Conservation (phyloP, 179 eudicot species). For the Beta lomatogona region DNA sequence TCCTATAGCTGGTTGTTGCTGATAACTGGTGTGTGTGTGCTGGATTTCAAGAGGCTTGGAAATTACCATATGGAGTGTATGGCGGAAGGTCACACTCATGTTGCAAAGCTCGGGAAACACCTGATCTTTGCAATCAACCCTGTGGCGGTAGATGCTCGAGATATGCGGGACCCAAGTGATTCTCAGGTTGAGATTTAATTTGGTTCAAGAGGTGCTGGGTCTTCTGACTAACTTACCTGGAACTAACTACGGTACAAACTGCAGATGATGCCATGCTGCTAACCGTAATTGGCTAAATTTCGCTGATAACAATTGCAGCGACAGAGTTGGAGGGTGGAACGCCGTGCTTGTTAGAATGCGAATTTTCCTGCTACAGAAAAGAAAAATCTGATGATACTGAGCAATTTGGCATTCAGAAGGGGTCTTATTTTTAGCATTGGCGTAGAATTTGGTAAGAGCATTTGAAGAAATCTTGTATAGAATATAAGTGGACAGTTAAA, state of each 20-base stretch:
- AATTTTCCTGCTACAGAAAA: background rate
- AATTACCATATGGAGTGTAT: background rate
- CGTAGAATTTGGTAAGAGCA: too few relatives aligned
- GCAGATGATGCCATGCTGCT: background rate
- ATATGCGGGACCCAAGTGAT: background rate
- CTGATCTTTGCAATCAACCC: conserved; percentile 4
- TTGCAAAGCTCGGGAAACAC: background rate
- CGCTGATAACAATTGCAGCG: background rate
- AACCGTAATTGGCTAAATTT: background rate
- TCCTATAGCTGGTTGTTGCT: conserved; percentile 56
- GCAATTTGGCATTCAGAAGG: too few relatives aligned
- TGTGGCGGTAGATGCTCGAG: background rate
- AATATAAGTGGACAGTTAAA: background rate
- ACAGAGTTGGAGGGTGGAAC: background rate
- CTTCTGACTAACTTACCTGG: background rate
- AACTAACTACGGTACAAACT: background rate
- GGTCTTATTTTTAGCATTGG: too few relatives aligned
- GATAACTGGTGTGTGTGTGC: conserved; percentile 17
- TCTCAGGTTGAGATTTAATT: background rate
- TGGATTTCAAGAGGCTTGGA: background rate
- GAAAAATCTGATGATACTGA: too few relatives aligned
- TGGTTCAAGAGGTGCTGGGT: background rate
- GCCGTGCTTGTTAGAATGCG: background rate
- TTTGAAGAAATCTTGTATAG: conserved; percentile 17
- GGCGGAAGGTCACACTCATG: background rate